Evolutionary conservation across 192 early-diverging fungal genomes (phyloP).

Genomic region (Oehlia diaphana): DNA sequence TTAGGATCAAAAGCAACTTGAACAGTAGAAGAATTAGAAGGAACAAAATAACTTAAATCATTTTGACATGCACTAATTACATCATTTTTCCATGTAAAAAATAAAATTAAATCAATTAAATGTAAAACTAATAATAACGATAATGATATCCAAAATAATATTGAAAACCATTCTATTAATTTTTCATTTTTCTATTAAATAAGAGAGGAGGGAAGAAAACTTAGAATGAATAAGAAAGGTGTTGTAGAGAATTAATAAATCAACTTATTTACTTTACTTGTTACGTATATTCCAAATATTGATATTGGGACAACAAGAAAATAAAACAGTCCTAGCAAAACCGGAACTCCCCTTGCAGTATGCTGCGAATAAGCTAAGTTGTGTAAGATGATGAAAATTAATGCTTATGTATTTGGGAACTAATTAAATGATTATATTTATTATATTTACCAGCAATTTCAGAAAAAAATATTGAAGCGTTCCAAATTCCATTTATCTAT

Average conservation of each 20-base stretch:
- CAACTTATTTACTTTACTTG: background rate
- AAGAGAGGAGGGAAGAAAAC: too few relatives aligned
- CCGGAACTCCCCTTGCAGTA: background rate
- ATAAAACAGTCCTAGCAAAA: background rate
- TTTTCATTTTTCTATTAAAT: background rate
- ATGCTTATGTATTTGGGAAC: background rate
- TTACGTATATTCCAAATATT: background rate
- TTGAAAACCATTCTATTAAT: background rate
- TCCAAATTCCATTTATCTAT: background rate
- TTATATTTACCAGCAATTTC: background rate
- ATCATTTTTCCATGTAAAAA: constrained; percentile 2
- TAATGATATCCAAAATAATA: background rate
- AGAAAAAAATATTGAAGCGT: background rate
- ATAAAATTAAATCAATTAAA: background rate
- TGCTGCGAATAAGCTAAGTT: background rate
- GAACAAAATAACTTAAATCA: constrained; percentile 7
- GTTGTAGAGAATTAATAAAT: background rate
- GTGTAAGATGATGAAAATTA: too few relatives aligned
- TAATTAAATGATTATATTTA: background rate
- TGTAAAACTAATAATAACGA: background rate
- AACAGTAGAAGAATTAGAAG: constrained; percentile 9
- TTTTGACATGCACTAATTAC: background rate
- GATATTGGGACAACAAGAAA: background rate
- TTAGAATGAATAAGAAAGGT: too few relatives aligned
- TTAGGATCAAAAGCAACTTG: constrained; percentile 7